These are phyloP conservation scores for Crithidia expoeki DNA, from an alignment of 208 protist species.

Conservation along the genomic window DNA sequence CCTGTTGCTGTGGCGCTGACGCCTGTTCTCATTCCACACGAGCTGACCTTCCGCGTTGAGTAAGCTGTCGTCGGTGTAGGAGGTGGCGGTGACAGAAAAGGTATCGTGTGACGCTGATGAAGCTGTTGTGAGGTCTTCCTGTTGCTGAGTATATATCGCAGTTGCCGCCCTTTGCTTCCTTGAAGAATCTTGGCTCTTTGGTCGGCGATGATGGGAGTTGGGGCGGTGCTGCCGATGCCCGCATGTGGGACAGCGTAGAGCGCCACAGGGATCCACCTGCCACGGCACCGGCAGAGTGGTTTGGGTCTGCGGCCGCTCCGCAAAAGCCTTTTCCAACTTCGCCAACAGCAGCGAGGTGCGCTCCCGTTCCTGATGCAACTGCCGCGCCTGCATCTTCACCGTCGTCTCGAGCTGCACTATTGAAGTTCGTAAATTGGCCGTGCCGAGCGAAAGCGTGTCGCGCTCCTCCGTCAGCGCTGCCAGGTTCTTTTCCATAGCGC, in stretches of 20 bases:
- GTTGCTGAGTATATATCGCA: no score
- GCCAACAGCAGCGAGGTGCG: constrained; percentile 39
- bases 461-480: constrained; percentile 46
- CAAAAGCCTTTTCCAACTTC: constrained; percentile 40
- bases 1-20: neutral
- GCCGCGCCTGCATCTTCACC: constrained; percentile 49
- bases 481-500: constrained; percentile 29
- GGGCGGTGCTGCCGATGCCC: neutral
- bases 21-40: neutral
- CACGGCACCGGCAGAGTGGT: neutral
- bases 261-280: neutral
- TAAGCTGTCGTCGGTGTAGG: constrained; percentile 14
- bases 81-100: constrained; percentile 15
- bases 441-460: constrained; percentile 49
- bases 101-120: neutral
- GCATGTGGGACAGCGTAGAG: constrained; percentile 2
- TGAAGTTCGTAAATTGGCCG: constrained; percentile 42
- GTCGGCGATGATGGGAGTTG: neutral
- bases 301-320: neutral
- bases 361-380: constrained; percentile 54
- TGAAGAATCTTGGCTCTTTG: no score
- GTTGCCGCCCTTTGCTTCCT: no score
- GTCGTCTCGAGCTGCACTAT: constrained; percentile 51
- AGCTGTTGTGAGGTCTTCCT: neutral
- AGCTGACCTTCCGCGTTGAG: constrained; percentile 8